Conservation (phyloP, 176 grass and related monocot genomes). For the Miscanthus lutarioriparius region DNA sequence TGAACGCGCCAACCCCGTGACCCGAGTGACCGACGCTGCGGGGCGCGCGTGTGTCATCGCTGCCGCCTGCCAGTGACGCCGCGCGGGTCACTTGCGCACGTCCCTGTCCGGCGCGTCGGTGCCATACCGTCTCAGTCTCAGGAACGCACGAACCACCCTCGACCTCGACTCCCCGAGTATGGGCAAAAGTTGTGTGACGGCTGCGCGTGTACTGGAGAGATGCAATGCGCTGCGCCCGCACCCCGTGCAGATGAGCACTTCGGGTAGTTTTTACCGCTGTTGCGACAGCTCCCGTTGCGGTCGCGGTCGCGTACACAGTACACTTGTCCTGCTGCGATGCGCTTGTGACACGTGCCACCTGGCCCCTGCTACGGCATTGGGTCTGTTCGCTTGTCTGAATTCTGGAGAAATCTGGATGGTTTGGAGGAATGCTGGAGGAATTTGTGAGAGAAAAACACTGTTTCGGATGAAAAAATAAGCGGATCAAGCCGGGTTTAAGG, state of each 20-base stretch:
- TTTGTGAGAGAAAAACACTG: no score
- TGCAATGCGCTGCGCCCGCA: no score
- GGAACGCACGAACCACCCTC: background rate
- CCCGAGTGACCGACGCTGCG: background rate
- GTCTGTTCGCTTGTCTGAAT: no score
- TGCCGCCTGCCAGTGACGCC: background rate
- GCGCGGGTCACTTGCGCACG: background rate
- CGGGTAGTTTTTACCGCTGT: background rate
- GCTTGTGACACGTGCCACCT: background rate
- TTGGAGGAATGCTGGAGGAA: no score
- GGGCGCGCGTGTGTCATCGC: background rate
- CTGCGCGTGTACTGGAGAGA: background rate
- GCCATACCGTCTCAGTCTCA: background rate
- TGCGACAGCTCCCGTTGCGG: background rate
- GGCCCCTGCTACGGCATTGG: background rate
- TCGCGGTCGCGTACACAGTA: background rate
- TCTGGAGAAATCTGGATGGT: no score
- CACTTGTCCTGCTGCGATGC: background rate
- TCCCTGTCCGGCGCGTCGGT: background rate
- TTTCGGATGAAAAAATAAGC: no score
- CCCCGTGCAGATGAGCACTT: background rate
- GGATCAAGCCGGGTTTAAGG: no score
- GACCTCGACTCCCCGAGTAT: background rate
- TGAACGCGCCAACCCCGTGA: background rate
- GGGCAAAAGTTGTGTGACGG: background rate